A percentile compares a stretch with the other conserved stretches of the same genome.
phyloP scores from a whole-genome alignment of 2,329 filamentous ascomycete species.

The Clarireedia paspali region DNA sequence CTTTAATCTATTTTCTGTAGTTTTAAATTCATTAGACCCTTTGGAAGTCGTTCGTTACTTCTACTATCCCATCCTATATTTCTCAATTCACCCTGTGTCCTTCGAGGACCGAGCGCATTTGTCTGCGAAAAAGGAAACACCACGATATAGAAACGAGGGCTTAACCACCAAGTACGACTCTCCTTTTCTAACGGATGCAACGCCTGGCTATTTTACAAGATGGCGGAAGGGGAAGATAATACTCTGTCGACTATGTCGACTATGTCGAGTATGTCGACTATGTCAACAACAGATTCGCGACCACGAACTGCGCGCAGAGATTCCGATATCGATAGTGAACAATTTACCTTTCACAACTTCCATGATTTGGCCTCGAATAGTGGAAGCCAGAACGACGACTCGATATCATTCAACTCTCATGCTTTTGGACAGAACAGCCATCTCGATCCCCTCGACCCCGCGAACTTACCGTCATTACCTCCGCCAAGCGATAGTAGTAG shows the following conservation, averaged over 20 bases:
- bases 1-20: background rate
- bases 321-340: slow-evolving; percentile 22
- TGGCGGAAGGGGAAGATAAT: slow-evolving; percentile 26
- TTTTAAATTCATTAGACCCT: background rate
- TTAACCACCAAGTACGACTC: background rate
- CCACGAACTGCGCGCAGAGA: slow-evolving; percentile 24
- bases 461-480: slow-evolving; percentile 21
- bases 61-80: background rate
- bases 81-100: background rate
- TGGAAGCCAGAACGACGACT: slow-evolving; percentile 22
- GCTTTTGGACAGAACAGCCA: slow-evolving; percentile 16
- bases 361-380: slow-evolving; percentile 23
- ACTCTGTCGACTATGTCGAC: background rate
- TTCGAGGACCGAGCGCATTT: slow-evolving; percentile 16
- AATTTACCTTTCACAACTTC: slow-evolving; percentile 23
- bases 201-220: slow-evolving; percentile 18
- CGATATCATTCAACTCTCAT: slow-evolving; percentile 16
- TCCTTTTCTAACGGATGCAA: slow-evolving; percentile 20
- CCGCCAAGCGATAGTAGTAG: slow-evolving; percentile 25
- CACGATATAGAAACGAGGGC: background rate
- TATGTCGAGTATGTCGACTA: slow-evolving; percentile 6
- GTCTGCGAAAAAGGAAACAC: slow-evolving; percentile 2
- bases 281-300: slow-evolving; percentile 13
- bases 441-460: slow-evolving; percentile 19
- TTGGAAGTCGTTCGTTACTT: background rate